Evolutionary conservation across 78 protist species (phyloP).

Genomic region (Creolimax fragrantissima): DNA sequence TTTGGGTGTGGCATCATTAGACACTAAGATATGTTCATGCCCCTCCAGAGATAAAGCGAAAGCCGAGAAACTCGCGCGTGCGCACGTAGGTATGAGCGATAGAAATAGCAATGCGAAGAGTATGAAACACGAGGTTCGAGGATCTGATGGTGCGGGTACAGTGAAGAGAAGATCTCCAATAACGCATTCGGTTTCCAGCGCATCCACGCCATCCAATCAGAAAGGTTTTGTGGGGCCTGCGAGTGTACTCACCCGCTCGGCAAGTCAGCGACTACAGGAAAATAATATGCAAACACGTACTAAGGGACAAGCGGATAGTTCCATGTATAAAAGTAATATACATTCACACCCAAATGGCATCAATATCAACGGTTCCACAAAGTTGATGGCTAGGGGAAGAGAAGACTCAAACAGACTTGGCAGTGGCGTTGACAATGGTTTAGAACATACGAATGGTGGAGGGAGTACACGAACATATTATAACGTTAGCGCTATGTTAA

Average conservation of each 20-base stretch:
- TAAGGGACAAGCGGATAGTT: too few relatives aligned
- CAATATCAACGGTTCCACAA: background rate
- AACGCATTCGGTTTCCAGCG: background rate
- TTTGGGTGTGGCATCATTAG: background rate
- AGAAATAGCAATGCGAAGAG: too few relatives aligned
- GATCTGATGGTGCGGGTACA: background rate
- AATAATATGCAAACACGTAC: too few relatives aligned
- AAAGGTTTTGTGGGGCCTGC: background rate
- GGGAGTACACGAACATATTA: background rate
- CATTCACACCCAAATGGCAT: background rate
- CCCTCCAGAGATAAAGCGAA: background rate
- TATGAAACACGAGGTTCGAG: background rate
- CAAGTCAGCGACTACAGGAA: background rate
- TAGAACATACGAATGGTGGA: background rate
- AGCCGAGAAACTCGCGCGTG: background rate
- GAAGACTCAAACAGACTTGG: too few relatives aligned
- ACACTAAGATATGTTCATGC: background rate
- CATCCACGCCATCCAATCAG: background rate
- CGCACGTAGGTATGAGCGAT: too few relatives aligned
- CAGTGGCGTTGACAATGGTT: too few relatives aligned
- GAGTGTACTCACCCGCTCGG: background rate
- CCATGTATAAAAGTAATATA: too few relatives aligned
- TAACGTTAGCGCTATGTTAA: background rate
- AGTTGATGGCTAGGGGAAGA: too few relatives aligned
- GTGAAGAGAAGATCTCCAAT: background rate